phyloP scores from a whole-genome alignment of 164 flowering plant species.

The Magnolia officinalis region DNA sequence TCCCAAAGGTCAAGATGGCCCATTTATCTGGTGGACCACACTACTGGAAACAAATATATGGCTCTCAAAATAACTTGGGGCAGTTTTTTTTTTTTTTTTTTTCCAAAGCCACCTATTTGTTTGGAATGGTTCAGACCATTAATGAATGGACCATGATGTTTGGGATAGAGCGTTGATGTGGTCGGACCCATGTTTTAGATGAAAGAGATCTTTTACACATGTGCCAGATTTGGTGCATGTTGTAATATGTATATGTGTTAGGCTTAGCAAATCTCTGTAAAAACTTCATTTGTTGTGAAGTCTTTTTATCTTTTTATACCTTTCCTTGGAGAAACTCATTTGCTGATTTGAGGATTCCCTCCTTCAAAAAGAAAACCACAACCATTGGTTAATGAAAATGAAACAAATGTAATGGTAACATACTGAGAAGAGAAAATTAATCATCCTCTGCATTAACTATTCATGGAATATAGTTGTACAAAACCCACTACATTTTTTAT shows the following conservation, averaged over 20 bases:
- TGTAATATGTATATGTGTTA: no score
- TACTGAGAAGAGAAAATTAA: not conserved
- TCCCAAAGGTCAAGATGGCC: not conserved
- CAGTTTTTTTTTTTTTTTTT: no score
- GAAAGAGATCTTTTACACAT: no score
- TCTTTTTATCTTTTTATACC: constrained; percentile 16
- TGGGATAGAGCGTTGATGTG: no score
- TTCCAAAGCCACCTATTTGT: no score
- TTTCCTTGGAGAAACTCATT: constrained; percentile 28
- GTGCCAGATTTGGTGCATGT: no score
- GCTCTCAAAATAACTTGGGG: no score
- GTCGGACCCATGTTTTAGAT: no score
- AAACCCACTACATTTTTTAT: not conserved
- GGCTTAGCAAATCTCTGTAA: not conserved
- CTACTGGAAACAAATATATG: no score
- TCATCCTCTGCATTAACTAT: not conserved
- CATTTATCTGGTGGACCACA: not conserved
- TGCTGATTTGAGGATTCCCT: constrained; percentile 25
- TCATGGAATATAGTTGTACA: not conserved
- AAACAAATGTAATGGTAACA: not conserved
- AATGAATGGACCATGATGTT: no score
- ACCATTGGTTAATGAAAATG: not conserved
- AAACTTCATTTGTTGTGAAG: not conserved
- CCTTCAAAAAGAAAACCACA: constrained; percentile 21
- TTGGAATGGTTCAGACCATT: no score